These are phyloP conservation scores for Penicillium sp. DNA, from an alignment of 2,329 filamentous ascomycete species.

Conservation along the genomic window DNA sequence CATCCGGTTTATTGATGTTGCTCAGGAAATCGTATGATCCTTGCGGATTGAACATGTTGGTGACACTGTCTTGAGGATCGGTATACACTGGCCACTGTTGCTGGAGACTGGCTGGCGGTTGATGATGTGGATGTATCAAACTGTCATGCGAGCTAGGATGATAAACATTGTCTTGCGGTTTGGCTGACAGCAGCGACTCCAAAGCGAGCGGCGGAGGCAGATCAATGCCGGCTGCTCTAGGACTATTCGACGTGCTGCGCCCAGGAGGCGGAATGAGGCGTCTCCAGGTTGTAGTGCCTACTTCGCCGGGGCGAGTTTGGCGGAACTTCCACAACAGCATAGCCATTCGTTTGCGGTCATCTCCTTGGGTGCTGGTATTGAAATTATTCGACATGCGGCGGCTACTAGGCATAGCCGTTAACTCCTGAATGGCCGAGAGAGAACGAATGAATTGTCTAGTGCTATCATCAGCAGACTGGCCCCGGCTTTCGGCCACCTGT, in stretches of 20 bases:
- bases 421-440: constrained; percentile 45
- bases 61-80: constrained; percentile 31
- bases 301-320: constrained; percentile 36
- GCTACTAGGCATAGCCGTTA: constrained; percentile 32
- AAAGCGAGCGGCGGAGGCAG: constrained; percentile 35
- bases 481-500: constrained; percentile 34
- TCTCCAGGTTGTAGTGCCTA: constrained; percentile 44
- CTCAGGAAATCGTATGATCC: constrained; percentile 32
- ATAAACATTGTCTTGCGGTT: constrained; percentile 29
- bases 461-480: constrained; percentile 31
- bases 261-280: constrained; percentile 36
- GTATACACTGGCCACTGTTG: constrained; percentile 34
- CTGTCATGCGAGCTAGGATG: constrained; percentile 28
- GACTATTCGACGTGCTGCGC: constrained; percentile 35
- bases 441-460: constrained; percentile 35
- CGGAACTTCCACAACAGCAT: constrained; percentile 47
- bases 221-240: constrained; percentile 28
- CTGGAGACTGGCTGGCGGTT: constrained; percentile 22
- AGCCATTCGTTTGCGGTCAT: constrained; percentile 37
- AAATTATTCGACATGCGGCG: constrained; percentile 27
- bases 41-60: constrained; percentile 30
- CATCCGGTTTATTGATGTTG: constrained; percentile 32
- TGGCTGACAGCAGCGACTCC: constrained; percentile 32
- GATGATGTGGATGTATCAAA: constrained; percentile 24
- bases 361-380: constrained; percentile 18